Evolutionary conservation across 495 filamentous ascomycete genomes (phyloP).

Genomic region (Hypomontagnella monticulosa): DNA sequence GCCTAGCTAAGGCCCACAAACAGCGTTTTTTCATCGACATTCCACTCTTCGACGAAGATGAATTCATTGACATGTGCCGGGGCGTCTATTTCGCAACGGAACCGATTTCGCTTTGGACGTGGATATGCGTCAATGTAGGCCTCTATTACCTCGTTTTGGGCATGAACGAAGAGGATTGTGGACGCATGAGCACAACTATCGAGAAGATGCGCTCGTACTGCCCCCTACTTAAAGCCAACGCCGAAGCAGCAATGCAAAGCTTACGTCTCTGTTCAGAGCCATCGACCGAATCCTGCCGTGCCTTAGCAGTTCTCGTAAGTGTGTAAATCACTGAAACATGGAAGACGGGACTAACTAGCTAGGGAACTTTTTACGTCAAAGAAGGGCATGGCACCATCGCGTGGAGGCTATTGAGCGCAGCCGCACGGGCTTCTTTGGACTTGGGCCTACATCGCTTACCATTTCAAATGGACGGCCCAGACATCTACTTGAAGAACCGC

Average conservation of each 20-base stretch:
- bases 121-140: slow-evolving; percentile 65
- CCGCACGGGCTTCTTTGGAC: slow-evolving; percentile 37
- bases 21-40: slow-evolving; percentile 42
- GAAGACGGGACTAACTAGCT: not conserved
- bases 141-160: slow-evolving; percentile 66
- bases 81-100: slow-evolving; percentile 68
- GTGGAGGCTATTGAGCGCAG: slow-evolving; percentile 35
- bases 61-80: slow-evolving; percentile 65
- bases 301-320: slow-evolving; percentile 42
- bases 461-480: slow-evolving; percentile 41
- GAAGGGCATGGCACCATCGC: slow-evolving; percentile 41
- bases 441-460: slow-evolving; percentile 39
- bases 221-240: slow-evolving; percentile 15
- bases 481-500: slow-evolving; percentile 39
- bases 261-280: slow-evolving; percentile 42
- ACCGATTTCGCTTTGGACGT: slow-evolving; percentile 64
- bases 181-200: slow-evolving; percentile 22
- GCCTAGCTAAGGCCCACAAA: slow-evolving; percentile 25
- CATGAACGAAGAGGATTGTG: not conserved
- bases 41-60: slow-evolving; percentile 54
- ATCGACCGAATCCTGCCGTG: slow-evolving; percentile 39
- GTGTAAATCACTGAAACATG: not conserved
- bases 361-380: slow-evolving; percentile 42
- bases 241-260: slow-evolving; percentile 32
- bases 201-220: slow-evolving; percentile 28